Evolutionary conservation across 148 eudicot species (phyloP).

Genomic region (Vaccinium macrocarpon): DNA sequence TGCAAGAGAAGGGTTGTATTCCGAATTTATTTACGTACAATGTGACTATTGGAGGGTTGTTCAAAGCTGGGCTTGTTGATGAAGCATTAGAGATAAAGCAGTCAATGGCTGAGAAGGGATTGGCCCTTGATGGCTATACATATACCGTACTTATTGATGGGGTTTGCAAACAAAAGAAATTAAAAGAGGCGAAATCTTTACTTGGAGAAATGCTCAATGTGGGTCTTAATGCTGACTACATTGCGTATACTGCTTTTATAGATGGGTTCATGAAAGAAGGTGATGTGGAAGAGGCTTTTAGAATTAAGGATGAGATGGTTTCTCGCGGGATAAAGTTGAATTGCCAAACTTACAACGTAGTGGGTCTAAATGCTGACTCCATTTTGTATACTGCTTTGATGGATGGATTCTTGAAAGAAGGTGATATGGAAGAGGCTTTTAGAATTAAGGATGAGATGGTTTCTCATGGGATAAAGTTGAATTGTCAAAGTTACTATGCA

Average conservation of each 20-base stretch:
- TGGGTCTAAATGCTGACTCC: too few relatives aligned
- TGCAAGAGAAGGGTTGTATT: slow-evolving; percentile 60
- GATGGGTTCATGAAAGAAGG: slow-evolving; percentile 78
- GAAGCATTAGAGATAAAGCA: slow-evolving; percentile 65
- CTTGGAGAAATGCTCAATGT: slow-evolving; percentile 50
- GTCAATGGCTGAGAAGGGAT: slow-evolving; percentile 52
- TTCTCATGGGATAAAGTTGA: too few relatives aligned
- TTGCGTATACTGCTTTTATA: slow-evolving; percentile 58
- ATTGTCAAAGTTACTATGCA: too few relatives aligned
- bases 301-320: slow-evolving; percentile 58
- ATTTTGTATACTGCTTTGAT: too few relatives aligned
- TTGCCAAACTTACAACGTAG: too few relatives aligned
- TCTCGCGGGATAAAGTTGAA: too few relatives aligned
- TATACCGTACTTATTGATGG: slow-evolving; percentile 61
- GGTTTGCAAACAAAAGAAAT: slow-evolving; percentile 52
- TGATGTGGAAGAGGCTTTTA: slow-evolving; percentile 54
- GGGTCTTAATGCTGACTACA: slow-evolving; percentile 49
- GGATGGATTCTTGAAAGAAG: too few relatives aligned
- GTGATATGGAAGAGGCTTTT: too few relatives aligned
- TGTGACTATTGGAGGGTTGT: slow-evolving; percentile 70
- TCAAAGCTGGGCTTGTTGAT: slow-evolving; percentile 47
- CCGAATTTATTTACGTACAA: slow-evolving; percentile 71
- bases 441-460: too few relatives aligned
- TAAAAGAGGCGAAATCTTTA: slow-evolving; percentile 52
- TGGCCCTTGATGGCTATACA: slow-evolving; percentile 65